phyloP scores from a whole-genome alignment of 2,329 filamentous ascomycete genomes.

The Coniochaeta prunicola region DNA sequence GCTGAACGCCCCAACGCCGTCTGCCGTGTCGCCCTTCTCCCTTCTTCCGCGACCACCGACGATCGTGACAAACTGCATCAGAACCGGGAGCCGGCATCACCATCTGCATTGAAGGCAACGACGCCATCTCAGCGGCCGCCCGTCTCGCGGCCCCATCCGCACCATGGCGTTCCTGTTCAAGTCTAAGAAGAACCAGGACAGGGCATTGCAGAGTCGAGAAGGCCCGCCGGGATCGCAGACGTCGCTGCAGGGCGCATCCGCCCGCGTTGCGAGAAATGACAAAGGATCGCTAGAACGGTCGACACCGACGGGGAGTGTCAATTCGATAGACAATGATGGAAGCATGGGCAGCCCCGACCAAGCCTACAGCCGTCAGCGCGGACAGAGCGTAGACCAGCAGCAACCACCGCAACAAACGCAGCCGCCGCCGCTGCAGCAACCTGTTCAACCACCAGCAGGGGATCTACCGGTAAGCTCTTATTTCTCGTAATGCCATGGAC shows the following conservation, averaged over 20 bases:
- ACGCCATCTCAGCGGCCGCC: conserved; percentile 15
- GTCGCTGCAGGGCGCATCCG: conserved; percentile 40
- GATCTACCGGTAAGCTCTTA: conserved; percentile 35
- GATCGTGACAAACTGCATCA: neutral
- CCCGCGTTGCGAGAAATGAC: conserved; percentile 45
- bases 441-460: conserved; percentile 30
- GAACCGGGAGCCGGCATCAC: neutral
- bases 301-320: conserved; percentile 71
- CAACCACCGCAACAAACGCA: conserved; percentile 38
- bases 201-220: conserved; percentile 48
- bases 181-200: conserved; percentile 67
- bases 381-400: conserved; percentile 41
- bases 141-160: conserved; percentile 31
- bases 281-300: conserved; percentile 50
- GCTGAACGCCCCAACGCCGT: neutral
- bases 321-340: conserved; percentile 57
- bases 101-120: neutral
- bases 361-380: conserved; percentile 48
- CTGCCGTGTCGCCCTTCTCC: neutral
- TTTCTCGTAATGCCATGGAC: neutral
- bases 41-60: neutral
- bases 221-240: conserved; percentile 38
- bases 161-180: conserved; percentile 79
- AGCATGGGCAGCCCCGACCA: conserved; percentile 59
- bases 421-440: conserved; percentile 28